These are phyloP conservation scores for Niveomyces coronatus DNA, from an alignment of 2,329 filamentous ascomycete species.

Conservation along the genomic window DNA sequence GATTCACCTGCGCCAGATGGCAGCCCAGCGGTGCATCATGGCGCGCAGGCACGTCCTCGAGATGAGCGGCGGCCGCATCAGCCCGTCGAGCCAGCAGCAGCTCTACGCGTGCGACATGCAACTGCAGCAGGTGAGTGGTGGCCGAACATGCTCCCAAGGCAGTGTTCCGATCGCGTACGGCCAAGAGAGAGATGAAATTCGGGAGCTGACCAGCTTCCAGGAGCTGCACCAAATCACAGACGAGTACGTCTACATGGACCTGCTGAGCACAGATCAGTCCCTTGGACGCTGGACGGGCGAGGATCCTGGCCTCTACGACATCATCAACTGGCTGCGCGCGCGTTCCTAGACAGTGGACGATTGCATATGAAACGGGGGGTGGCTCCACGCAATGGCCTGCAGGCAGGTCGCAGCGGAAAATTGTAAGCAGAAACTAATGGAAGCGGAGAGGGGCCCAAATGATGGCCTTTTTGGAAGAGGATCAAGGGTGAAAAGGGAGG, in stretches of 20 bases:
- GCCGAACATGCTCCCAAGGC: too few relatives aligned
- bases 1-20: constrained; percentile 51
- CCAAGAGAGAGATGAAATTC: too few relatives aligned
- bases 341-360: too few relatives aligned
- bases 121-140: constrained; percentile 43
- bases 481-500: constrained; percentile 1
- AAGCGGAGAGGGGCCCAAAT: too few relatives aligned
- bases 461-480: too few relatives aligned
- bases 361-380: too few relatives aligned
- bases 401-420: too few relatives aligned
- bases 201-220: constrained; percentile 23
- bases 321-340: constrained; percentile 48
- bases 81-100: constrained; percentile 34
- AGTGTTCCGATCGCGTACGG: too few relatives aligned
- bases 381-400: too few relatives aligned
- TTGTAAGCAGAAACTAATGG: too few relatives aligned
- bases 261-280: constrained; percentile 40
- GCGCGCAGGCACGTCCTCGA: constrained; percentile 41
- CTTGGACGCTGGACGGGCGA: constrained; percentile 54
- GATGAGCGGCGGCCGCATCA: constrained; percentile 37
- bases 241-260: constrained; percentile 45
- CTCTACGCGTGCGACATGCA: constrained; percentile 46
- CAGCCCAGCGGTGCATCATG: constrained; percentile 49
- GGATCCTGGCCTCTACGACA: constrained; percentile 46
- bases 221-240: constrained; percentile 49